Evolutionary conservation across 495 filamentous ascomycete species (phyloP), one percentile per base, ranked within the genome.

Genomic region (Bacidia gigantensis): DNA sequence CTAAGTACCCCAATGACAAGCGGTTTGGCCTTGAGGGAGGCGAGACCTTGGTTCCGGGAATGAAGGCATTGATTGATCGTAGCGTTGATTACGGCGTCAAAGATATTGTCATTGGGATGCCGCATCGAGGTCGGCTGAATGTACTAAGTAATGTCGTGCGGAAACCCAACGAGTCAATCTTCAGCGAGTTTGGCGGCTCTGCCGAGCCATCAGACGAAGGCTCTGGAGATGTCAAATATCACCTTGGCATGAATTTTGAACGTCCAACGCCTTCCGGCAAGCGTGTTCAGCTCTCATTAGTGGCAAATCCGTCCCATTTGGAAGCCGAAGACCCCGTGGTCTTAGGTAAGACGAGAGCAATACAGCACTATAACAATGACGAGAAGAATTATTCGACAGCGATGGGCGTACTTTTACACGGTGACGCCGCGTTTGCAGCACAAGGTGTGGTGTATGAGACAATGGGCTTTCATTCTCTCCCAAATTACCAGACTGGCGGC

Each of bases 181-280:
- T 98, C 74, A 93, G 85, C 68, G 92, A 98, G 69, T 98, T 98
- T 61, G 85, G 84, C 53, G 92, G 92, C 55, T 85, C 86, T 38
- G 71, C 86, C 29, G 90, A 87, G 61, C 84, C 88, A 23, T 82
- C 82, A 53, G 92, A 98, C 61, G 92, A 97, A 69, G 92, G 92
- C 52, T 97, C 93, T 46, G 92, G 92, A 56, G 92, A 98, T 67
- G 92, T 98, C 66, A 98, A 98, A 68, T 98, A 98, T 71, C 92
- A 98, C 72, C 71, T 98, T 62, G 92, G 92, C 60, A 98, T 98
- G 92, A 97, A 97, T 73, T 98, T 98, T 62, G 93, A 98, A 72
- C 87, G 92, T 47, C 92, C 92, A 26, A 98, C 92, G 20, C 92
- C 92, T 50, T 97, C 93, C 23, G 92, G 92, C 61, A 97, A 96